Conservation (phyloP, 495 filamentous ascomycete species). For the Penicillium coprophilum region DNA sequence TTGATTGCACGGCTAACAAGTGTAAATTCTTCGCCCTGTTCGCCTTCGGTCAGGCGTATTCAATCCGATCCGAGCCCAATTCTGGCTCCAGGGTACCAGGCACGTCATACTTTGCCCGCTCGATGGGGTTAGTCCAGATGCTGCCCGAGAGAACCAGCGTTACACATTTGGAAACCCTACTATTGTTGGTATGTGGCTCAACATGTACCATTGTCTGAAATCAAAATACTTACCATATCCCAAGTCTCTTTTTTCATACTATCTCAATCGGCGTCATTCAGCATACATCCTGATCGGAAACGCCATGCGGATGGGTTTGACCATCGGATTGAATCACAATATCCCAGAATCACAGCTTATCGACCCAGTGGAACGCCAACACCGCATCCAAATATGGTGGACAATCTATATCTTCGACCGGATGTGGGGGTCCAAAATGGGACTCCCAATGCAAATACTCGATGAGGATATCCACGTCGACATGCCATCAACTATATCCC, state of each 20-base stretch:
- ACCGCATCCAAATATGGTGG: constrained; percentile 49
- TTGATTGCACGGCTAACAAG: constrained; percentile 37
- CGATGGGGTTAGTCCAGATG: constrained; percentile 42
- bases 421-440: constrained; percentile 50
- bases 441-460: constrained; percentile 44
- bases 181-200: constrained; percentile 35
- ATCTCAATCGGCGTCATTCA: constrained; percentile 46
- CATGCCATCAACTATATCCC: constrained; percentile 39
- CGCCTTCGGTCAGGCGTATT: constrained; percentile 47
- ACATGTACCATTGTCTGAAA: background rate
- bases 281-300: constrained; percentile 44
- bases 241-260: constrained; percentile 47
- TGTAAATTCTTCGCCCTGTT: constrained; percentile 49
- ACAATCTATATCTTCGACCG: constrained; percentile 51
- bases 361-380: constrained; percentile 44
- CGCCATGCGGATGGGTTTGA: constrained; percentile 44
- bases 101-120: constrained; percentile 46
- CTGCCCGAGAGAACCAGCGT: constrained; percentile 44
- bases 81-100: constrained; percentile 40
- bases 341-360: constrained; percentile 49
- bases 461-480: constrained; percentile 51
- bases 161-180: constrained; percentile 42
- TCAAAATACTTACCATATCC: background rate
- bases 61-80: constrained; percentile 37
- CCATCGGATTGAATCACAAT: constrained; percentile 48